Percentiles rank a stretch among this genome's conserved stretches.
Evolutionary conservation across 139 green algal genomes (phyloP).

Genomic region (Picochlorum sp.): DNA sequence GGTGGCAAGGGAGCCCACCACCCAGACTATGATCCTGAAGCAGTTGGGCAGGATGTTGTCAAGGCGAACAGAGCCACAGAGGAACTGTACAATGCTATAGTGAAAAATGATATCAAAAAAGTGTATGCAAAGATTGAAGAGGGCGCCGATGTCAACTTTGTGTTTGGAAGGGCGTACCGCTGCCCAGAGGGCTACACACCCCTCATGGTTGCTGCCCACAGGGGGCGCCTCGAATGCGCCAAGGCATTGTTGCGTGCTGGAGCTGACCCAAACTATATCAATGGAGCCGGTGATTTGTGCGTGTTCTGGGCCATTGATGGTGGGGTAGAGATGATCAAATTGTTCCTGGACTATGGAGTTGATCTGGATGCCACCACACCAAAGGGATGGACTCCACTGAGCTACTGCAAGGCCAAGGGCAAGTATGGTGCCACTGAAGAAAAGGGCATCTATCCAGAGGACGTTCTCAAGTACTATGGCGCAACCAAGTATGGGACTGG

Average conservation of each 20-base stretch:
- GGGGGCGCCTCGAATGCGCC: slow-evolving; percentile 68
- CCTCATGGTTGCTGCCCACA: slow-evolving; percentile 80
- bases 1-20: slow-evolving; percentile 73
- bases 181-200: slow-evolving; percentile 84
- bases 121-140: slow-evolving; percentile 92
- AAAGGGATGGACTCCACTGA: slow-evolving; percentile 81
- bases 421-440: slow-evolving; percentile 95
- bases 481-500: slow-evolving; percentile 68
- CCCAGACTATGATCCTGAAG: slow-evolving; percentile 70
- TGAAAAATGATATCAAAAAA: slow-evolving; percentile 67
- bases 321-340: slow-evolving; percentile 78
- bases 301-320: slow-evolving; percentile 95
- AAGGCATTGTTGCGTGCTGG: slow-evolving; percentile 79
- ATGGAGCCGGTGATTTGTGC: slow-evolving; percentile 57
- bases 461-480: slow-evolving; percentile 77
- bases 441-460: slow-evolving; percentile 90
- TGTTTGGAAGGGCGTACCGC: slow-evolving; percentile 74
- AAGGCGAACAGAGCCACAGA: slow-evolving; percentile 61
- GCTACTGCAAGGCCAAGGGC: slow-evolving; percentile 77
- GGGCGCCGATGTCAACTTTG: slow-evolving; percentile 90
- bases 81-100: slow-evolving; percentile 84
- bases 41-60: slow-evolving; percentile 34
- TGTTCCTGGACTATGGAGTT: slow-evolving; percentile 67
- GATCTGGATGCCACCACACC: slow-evolving; percentile 60
- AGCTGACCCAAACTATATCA: slow-evolving; percentile 72